These are phyloP conservation scores for Globisporangium sylvaticum DNA, from an alignment of 352 stramenopile species.

Conservation along the genomic window DNA sequence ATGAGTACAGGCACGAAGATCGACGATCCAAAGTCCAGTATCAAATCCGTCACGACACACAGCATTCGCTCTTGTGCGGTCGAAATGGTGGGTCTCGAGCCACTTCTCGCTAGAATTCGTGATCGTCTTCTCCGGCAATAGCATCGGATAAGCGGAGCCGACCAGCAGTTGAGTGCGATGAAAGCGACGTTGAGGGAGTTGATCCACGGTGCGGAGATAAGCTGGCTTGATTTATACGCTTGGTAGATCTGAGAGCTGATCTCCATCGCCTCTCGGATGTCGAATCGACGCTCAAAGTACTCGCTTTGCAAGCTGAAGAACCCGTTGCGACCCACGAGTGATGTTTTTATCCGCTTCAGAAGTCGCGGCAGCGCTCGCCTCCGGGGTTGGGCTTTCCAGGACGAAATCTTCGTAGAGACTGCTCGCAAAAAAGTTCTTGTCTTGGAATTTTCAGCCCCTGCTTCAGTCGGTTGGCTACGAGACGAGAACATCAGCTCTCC, in stretches of 20 bases:
- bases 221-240: not conserved
- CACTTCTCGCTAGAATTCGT: not conserved
- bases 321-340: not conserved
- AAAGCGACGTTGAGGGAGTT: not conserved
- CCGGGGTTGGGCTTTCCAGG: not conserved
- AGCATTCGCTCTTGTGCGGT: not conserved
- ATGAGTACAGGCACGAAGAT: not conserved
- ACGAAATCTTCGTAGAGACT: not conserved
- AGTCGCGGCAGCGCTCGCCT: not conserved
- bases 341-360: not conserved
- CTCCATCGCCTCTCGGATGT: not conserved
- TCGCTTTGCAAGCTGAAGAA: not conserved
- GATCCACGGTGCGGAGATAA: not conserved
- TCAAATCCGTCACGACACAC: not conserved
- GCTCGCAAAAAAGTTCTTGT: not conserved
- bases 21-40: not conserved
- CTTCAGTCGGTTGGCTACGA: not conserved
- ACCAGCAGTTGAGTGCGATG: not conserved
- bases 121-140: not conserved
- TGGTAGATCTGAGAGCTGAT: not conserved
- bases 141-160: not conserved
- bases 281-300: not conserved
- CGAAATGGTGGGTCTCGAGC: not conserved
- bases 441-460: not conserved
- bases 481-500: not conserved